A percentile compares a stretch with the other conserved stretches of the same genome.
Conservation (phyloP, 2,329 filamentous ascomycete genomes). For the Exophiala dermatitidis region DNA sequence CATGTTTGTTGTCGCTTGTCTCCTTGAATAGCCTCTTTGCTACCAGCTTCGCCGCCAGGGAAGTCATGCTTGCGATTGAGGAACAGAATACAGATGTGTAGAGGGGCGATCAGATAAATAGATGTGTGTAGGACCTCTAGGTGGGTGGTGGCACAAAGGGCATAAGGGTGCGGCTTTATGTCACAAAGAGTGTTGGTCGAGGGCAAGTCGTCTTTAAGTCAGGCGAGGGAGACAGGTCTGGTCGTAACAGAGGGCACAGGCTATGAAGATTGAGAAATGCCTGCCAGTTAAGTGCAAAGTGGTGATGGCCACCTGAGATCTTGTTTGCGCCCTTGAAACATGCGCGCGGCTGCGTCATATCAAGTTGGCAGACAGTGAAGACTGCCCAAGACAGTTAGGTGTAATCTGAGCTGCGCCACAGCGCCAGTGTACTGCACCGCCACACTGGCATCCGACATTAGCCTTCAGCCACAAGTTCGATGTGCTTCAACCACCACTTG, state of each 20-base stretch:
- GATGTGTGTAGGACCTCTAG: neutral
- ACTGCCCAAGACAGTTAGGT: neutral
- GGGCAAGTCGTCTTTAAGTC: conserved; percentile 1
- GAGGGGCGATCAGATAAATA: neutral
- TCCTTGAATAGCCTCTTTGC: conserved; percentile 54
- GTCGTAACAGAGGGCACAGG: neutral
- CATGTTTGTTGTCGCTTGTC: conserved; percentile 51
- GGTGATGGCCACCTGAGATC: conserved; percentile 11
- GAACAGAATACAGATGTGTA: no score
- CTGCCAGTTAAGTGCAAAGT: neutral
- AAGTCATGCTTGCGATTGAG: conserved; percentile 44
- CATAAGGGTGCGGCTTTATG: conserved; percentile 10
- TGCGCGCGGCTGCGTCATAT: conserved; percentile 13
- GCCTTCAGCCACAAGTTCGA: conserved; percentile 8
- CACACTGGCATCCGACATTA: neutral
- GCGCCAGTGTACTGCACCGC: neutral
- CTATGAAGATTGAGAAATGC: conserved; percentile 7
- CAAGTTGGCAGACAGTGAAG: neutral
- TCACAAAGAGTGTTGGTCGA: conserved; percentile 4
- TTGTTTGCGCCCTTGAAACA: conserved; percentile 11
- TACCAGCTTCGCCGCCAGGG: conserved; percentile 48
- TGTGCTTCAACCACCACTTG: neutral
- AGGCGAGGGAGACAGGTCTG: conserved; percentile 12
- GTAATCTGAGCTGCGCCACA: neutral
- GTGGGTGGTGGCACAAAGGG: conserved; percentile 5